Percentiles rank a stretch among this genome's conserved stretches.
phyloP scores from a whole-genome alignment of 228 moss, liverwort and hornwort genomes.

The Sphagnum magellanicum region DNA sequence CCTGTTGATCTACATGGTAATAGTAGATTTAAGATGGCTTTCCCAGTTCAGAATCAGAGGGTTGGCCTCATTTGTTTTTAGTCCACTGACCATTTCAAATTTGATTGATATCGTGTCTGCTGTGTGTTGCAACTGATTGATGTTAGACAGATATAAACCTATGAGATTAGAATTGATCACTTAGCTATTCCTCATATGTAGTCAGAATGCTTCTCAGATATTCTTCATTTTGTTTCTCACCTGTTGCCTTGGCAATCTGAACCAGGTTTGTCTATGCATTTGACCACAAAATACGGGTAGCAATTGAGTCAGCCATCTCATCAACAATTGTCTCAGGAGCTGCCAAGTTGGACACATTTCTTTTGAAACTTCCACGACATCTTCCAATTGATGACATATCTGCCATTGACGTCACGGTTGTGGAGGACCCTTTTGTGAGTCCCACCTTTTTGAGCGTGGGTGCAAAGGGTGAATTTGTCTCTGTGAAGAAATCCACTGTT shows the following conservation, averaged over 20 bases:
- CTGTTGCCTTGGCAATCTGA: neutral
- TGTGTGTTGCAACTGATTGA: no score
- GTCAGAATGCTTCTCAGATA: no score
- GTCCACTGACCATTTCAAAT: no score
- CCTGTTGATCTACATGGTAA: no score
- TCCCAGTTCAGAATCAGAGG: no score
- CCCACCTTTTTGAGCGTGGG: conserved; percentile 77
- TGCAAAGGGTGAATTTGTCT: conserved; percentile 64
- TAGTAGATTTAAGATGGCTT: no score
- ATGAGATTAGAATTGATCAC: no score
- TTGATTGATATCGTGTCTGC: no score
- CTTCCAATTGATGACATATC: conserved; percentile 71
- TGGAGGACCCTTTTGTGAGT: conserved; percentile 66
- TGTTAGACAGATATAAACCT: no score
- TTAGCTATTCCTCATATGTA: no score
- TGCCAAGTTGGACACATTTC: conserved; percentile 53
- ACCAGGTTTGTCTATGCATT: conserved; percentile 91
- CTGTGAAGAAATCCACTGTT: conserved; percentile 30
- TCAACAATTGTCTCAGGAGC: conserved; percentile 42
- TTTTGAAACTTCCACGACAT: conserved; percentile 58
- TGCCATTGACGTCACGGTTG: conserved; percentile 81
- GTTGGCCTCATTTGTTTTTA: no score
- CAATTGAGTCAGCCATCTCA: conserved; percentile 60
- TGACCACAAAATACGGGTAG: conserved; percentile 67
- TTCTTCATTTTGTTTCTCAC: no score